phyloP scores from a whole-genome alignment of 108 stramenopile genomes.

The Cyclotella kingstonii region DNA sequence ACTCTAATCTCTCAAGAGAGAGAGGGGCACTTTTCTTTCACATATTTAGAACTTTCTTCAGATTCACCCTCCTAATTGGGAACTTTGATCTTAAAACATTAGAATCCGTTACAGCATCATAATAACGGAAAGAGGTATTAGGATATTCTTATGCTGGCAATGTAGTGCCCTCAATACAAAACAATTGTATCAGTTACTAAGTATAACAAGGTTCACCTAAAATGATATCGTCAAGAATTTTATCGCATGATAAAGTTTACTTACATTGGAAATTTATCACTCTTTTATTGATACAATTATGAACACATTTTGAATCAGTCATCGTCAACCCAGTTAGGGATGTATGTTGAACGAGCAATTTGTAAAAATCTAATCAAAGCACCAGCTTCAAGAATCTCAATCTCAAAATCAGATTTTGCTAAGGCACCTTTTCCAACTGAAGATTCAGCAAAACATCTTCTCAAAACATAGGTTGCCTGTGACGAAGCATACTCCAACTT shows the following conservation, averaged over 20 bases:
- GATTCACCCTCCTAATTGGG: too few species aligned
- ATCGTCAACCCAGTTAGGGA: constrained; percentile 65
- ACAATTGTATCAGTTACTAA: too few species aligned
- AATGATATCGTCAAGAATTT: not conserved
- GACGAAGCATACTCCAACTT: constrained; percentile 77
- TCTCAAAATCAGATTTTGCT: constrained; percentile 63
- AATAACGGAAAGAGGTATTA: too few species aligned
- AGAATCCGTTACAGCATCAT: too few species aligned
- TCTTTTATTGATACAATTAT: not conserved
- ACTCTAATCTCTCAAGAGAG: too few species aligned
- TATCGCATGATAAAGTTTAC: not conserved
- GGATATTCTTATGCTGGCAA: too few species aligned
- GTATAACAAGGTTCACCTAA: too few species aligned
- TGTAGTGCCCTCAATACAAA: too few species aligned
- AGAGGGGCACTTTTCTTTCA: too few species aligned
- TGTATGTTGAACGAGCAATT: constrained; percentile 66
- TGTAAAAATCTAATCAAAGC: constrained; percentile 73
- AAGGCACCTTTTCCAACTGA: constrained; percentile 23
- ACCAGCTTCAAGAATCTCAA: constrained; percentile 69
- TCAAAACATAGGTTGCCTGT: constrained; percentile 63
- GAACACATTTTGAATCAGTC: constrained; percentile 10
- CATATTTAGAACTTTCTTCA: too few species aligned
- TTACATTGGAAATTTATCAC: not conserved
- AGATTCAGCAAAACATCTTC: constrained; percentile 62
- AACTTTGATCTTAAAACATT: too few species aligned